Base-by-base conservation (phyloP, 2,329 filamentous ascomycete genomes). In the Aspergillus latus region DNA sequence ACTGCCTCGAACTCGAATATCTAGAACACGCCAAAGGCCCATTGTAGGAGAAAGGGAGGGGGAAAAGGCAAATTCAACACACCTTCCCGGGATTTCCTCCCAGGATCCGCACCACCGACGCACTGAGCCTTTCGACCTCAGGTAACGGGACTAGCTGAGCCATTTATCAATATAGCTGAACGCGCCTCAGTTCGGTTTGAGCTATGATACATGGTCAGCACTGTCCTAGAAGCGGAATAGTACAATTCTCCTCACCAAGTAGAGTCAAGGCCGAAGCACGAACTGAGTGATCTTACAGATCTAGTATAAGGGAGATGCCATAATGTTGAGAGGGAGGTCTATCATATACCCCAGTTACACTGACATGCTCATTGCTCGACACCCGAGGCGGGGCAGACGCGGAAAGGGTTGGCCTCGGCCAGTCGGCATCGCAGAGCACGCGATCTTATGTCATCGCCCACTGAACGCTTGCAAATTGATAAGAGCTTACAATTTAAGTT, bases 61-160 rank as follows among this genome's bases (percentile, higher is more conserved):
- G 21, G 21, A 21, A 21, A 21, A 21, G 21, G 21, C 21, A 21
- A 21, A 21, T 21, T 51, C 15, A 37, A 57, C 56, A 48, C 65
- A 86, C 85, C 79, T 96, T 97, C 69, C 89, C 85, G 10, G 94
- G 93, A 74, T 99, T 99, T 8, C 89, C 91, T 57, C 88, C 94
- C 15, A 97, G 80, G 59, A 99, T 89, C 54, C 94, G 84, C 60
- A 96, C 88, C 44, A 92, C 88, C 11, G 83, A 79, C 16, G 88
- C 83, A 68, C 89, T 93, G 53, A 97, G 80, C 59, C 88, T 85
- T 74, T 93, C 86, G 49, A 96, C 83, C 59, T 88, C 85, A 4
- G 87, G 86, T 11, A 97, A 81, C 15, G 81, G 72, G 29, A 84
- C 80, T 5, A 92, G 80, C 60, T 83, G 80, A 36, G 80, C 75